Percentiles rank a stretch among this genome's conserved stretches.
Evolutionary conservation across 257 asterid species (phyloP).

Genomic region (Lantana camara): DNA sequence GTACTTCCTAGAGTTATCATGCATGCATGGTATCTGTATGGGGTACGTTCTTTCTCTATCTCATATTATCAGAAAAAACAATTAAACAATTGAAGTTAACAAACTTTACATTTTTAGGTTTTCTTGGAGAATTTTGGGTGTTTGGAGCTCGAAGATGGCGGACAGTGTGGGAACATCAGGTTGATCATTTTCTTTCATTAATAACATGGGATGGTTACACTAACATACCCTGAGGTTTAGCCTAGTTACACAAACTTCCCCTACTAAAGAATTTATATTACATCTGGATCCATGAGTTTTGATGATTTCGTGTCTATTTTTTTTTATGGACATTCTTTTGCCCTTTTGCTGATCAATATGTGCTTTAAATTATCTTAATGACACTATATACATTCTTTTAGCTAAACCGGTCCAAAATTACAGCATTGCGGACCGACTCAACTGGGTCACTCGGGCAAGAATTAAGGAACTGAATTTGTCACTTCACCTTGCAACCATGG

Average conservation of each 20-base stretch:
- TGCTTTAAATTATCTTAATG: too few relatives aligned
- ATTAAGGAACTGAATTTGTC: constrained; percentile 88
- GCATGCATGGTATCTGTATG: constrained; percentile 91
- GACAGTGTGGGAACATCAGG: constrained; percentile 99
- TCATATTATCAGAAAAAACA: constrained; percentile 11
- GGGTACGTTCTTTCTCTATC: constrained; percentile 46
- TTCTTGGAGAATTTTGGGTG: constrained; percentile 92
- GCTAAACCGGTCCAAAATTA: constrained; percentile 93
- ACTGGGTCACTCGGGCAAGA: constrained; percentile 94
- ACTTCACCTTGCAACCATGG: constrained; percentile 85
- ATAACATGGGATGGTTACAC: too few relatives aligned
- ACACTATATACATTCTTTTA: too few relatives aligned
- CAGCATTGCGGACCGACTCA: constrained; percentile 89
- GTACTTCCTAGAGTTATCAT: constrained; percentile 94
- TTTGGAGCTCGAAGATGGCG: constrained; percentile 97
- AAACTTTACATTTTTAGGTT: constrained; percentile 47
- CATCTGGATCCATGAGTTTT: too few relatives aligned
- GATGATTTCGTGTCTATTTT: too few relatives aligned
- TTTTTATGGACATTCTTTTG: too few relatives aligned
- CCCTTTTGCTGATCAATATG: too few relatives aligned
- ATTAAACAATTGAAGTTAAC: constrained; percentile 20
- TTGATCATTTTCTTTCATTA: constrained; percentile 21
- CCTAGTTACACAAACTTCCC: too few relatives aligned
- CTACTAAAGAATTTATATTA: constrained; percentile 23
- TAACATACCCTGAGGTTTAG: too few relatives aligned